phyloP scores from a whole-genome alignment of 2,329 filamentous ascomycete genomes.

The Periconia macrospinosa region DNA sequence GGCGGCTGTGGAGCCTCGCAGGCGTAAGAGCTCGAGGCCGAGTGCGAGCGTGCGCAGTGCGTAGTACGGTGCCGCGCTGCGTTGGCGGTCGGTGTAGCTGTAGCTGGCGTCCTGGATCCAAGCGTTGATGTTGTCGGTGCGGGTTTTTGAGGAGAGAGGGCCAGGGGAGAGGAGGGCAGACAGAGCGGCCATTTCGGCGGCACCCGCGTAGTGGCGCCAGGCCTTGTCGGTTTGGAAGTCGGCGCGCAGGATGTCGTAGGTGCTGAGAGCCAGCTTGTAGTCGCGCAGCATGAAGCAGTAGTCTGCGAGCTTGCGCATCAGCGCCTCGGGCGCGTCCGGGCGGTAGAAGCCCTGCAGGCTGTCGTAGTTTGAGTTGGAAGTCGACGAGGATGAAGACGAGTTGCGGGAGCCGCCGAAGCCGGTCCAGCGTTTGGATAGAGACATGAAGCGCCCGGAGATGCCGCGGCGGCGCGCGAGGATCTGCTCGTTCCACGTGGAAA shows the following conservation, averaged over 20 bases:
- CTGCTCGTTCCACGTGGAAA: constrained; percentile 95
- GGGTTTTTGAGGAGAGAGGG: constrained; percentile 70
- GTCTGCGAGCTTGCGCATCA: constrained; percentile 91
- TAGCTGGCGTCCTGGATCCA: constrained; percentile 91
- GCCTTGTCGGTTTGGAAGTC: constrained; percentile 96
- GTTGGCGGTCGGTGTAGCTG: constrained; percentile 74
- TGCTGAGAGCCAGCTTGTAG: constrained; percentile 89
- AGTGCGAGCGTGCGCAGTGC: constrained; percentile 77
- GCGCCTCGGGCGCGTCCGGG: constrained; percentile 81
- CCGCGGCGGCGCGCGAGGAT: constrained; percentile 88
- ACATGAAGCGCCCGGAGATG: constrained; percentile 90
- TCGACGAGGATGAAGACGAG: constrained; percentile 53
- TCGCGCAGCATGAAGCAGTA: constrained; percentile 97
- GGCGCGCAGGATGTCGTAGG: constrained; percentile 83
- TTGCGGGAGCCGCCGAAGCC: constrained; percentile 73
- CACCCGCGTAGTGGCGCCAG: constrained; percentile 91
- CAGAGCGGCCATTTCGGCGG: constrained; percentile 92
- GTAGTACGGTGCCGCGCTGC: constrained; percentile 77
- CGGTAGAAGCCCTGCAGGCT: constrained; percentile 75
- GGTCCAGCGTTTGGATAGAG: constrained; percentile 85
- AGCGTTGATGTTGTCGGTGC: constrained; percentile 79
- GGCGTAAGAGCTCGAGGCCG: constrained; percentile 77
- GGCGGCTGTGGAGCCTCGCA: constrained; percentile 76
- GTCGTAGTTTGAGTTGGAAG: constrained; percentile 73
- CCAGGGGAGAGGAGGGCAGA: constrained; percentile 78